Percentiles rank a stretch among this genome's conserved stretches.
phyloP scores from a whole-genome alignment of 768 basidiomycete species.

The Asterophora parasitica region DNA sequence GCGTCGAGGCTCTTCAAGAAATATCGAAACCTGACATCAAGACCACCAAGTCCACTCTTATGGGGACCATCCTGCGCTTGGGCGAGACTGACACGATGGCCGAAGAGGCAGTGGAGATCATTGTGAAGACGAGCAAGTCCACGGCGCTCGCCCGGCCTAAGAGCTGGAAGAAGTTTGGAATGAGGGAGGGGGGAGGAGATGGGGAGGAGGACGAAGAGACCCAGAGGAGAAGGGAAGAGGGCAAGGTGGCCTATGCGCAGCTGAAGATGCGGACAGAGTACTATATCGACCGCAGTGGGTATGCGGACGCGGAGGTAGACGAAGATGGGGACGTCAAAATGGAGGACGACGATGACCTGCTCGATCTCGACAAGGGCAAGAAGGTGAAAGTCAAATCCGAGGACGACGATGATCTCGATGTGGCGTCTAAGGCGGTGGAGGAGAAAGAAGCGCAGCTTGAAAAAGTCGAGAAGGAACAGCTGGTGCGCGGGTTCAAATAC shows the following conservation, averaged over 20 bases:
- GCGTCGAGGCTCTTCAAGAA: constrained; percentile 60
- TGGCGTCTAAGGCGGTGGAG: constrained; percentile 21
- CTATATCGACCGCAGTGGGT: constrained; percentile 37
- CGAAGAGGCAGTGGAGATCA: constrained; percentile 72
- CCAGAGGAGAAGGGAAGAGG: constrained; percentile 5
- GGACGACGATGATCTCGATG: constrained; percentile 20
- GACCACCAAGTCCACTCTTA: constrained; percentile 59
- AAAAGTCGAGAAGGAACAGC: constrained; percentile 72
- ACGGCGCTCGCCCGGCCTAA: constrained; percentile 68
- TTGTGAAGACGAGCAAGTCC: constrained; percentile 74
- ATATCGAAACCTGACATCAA: constrained; percentile 61
- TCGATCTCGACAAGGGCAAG: too few relatives aligned
- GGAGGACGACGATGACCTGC: constrained; percentile 29
- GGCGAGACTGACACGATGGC: constrained; percentile 66
- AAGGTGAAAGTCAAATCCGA: constrained; percentile 1
- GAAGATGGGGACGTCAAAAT: constrained; percentile 37
- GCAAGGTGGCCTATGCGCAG: constrained; percentile 33
- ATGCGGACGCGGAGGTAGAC: constrained; percentile 29
- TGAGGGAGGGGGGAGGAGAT: constrained; percentile 26
- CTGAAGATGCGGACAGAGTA: constrained; percentile 53
- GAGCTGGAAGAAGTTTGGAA: constrained; percentile 72
- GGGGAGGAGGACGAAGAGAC: constrained; percentile 33
- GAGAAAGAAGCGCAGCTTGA: constrained; percentile 35
- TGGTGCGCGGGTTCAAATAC: constrained; percentile 82
- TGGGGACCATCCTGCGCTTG: constrained; percentile 64